Evolutionary conservation across 2,329 filamentous ascomycete species (phyloP).

Genomic region (Rhynchosporium secalis): DNA sequence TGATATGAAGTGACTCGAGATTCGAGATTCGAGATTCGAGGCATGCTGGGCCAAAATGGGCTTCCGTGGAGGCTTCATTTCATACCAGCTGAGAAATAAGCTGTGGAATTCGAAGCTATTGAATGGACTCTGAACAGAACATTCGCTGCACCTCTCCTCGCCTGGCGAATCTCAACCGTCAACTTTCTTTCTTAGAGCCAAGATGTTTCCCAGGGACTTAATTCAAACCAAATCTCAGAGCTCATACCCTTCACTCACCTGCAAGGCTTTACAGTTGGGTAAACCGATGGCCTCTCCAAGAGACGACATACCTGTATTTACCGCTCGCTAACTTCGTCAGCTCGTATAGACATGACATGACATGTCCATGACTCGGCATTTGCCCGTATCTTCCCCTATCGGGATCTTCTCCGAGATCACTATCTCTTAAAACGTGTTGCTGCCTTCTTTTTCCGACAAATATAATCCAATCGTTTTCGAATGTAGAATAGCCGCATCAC

Average conservation of each 20-base stretch:
- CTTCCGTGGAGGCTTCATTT: background rate
- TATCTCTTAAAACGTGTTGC: background rate
- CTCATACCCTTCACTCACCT: background rate
- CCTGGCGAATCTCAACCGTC: slow-evolving; percentile 1
- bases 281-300: no score
- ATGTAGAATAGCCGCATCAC: no score
- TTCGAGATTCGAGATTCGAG: background rate
- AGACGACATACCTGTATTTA: no score
- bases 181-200: background rate
- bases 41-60: background rate
- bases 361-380: background rate
- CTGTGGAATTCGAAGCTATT: background rate
- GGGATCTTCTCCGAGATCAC: background rate
- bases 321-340: no score
- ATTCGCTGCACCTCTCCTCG: background rate
- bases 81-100: background rate
- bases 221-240: background rate
- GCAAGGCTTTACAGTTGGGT: no score
- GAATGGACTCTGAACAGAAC: background rate
- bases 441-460: background rate
- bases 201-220: background rate
- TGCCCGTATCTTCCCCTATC: slow-evolving; percentile 5
- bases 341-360: no score
- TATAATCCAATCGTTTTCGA: background rate
- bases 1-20: background rate